Base-by-base conservation (phyloP, 371 early-diverging fungal genomes). In the Chytridiales sp. region DNA sequence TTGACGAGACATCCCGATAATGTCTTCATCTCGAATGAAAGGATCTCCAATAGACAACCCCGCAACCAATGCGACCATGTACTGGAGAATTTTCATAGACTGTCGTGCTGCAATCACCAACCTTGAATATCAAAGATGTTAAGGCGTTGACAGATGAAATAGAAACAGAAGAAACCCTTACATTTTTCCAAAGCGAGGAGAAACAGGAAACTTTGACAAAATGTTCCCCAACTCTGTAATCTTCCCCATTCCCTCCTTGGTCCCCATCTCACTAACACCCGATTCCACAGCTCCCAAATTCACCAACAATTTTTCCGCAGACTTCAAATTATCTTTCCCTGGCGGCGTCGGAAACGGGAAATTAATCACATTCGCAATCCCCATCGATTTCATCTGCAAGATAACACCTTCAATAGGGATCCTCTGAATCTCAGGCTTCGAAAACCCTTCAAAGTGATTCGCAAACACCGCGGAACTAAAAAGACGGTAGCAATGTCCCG, bases 321-420 rank as follows among this genome's bases (percentile, higher is more conserved):
- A 56, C 21, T 50, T 31, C 44, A 80, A 49, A 24, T 62, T 55
- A 17, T 63, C 68, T 6, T 41, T 4, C 1, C 66, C 68, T 5
- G 80, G 77, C 5, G 74, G 73, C 19, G 77, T 75, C 19, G 77
- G 75, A 50, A 76, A 99, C n/a, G 98, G 98, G 70, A 99, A 99
- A 58, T 91, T 91, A 59, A 85, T 75, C 1, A 98, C 92, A 55
- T 94, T 90, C 56, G 94, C 87, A 58, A 99, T 93, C 55, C 88
- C 86, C 92, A 98, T 93, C 15, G 88, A 70, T 75, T 98, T 97
- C 94, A 99, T 95, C 66, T 87, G 88, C 47, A 99, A 76, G 2
- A 98, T 92, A 11, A 93, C 90, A 62, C 89, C 92, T 73, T 98
- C 97, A 41, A 99, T 91, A 17, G 98, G 96, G 76, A 93, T 90